Conservation (phyloP, 169 alveolate genomes). For the Cryptosporidium tyzzeri region DNA sequence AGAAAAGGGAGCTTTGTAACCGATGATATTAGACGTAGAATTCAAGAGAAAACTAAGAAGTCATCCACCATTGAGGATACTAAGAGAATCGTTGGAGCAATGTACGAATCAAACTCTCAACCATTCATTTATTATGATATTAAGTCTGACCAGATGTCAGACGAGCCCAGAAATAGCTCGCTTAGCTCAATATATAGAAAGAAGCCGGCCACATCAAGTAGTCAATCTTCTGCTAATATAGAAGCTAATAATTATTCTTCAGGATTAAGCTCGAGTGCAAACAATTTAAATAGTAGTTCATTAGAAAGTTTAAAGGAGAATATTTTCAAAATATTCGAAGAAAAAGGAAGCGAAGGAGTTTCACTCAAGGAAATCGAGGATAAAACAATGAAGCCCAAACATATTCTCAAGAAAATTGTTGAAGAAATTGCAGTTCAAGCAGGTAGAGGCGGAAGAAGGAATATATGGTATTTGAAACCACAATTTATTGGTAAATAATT, state of each 20-base stretch:
- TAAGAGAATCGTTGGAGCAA: constrained; percentile 65
- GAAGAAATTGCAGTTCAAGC: constrained; percentile 71
- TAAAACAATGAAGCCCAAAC: constrained; percentile 61
- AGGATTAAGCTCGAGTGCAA: neutral
- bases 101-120: constrained; percentile 56
- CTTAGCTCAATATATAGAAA: neutral
- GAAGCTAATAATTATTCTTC: neutral
- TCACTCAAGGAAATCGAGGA: constrained; percentile 69
- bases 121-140: constrained; percentile 59
- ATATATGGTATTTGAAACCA: constrained; percentile 59
- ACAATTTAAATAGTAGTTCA: constrained; percentile 6
- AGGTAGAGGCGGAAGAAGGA: constrained; percentile 74
- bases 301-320: constrained; percentile 56
- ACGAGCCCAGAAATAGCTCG: constrained; percentile 29
- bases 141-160: constrained; percentile 10
- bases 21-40: constrained; percentile 51
- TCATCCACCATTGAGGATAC: constrained; percentile 63
- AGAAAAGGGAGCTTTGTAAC: constrained; percentile 32
- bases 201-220: neutral
- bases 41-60: constrained; percentile 38
- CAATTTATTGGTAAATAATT: constrained; percentile 48
- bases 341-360: constrained; percentile 69
- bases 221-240: constrained; percentile 6
- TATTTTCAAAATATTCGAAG: constrained; percentile 66
- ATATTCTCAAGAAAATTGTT: constrained; percentile 47